Conservation (phyloP, 169 alveolate species). For the Plasmodium sp. region DNA sequence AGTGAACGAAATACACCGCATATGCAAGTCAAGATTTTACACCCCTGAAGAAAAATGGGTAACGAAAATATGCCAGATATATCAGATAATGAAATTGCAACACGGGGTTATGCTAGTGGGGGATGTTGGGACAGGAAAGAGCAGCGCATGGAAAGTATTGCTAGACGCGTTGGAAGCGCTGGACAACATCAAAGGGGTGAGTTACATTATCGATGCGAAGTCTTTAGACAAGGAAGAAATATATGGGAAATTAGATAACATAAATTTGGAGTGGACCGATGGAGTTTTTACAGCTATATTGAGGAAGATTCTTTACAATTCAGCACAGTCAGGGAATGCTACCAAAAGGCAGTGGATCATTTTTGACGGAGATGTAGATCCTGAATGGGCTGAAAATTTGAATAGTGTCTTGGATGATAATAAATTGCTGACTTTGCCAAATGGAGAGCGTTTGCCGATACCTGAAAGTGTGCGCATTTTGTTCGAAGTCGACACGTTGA, state of each 20-base stretch:
- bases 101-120: slow-evolving; percentile 99
- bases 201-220: slow-evolving; percentile 95
- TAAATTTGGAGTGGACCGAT: slow-evolving; percentile 98
- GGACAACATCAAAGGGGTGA: slow-evolving; percentile 93
- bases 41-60: slow-evolving; percentile 90
- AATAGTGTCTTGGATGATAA: slow-evolving; percentile 99
- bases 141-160: slow-evolving; percentile 88
- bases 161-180: slow-evolving; percentile 93
- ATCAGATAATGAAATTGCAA: slow-evolving; percentile 94
- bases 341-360: slow-evolving; percentile 96
- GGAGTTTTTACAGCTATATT: slow-evolving; percentile 97
- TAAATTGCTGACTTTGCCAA: slow-evolving; percentile 96
- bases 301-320: slow-evolving; percentile 75
- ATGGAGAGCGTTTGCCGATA: slow-evolving; percentile 97
- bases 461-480: slow-evolving; percentile 90
- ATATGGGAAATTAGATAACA: slow-evolving; percentile 95
- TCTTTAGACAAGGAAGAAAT: slow-evolving; percentile 92
- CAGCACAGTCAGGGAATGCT: slow-evolving; percentile 72
- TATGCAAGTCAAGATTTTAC: slow-evolving; percentile 89
- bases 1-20: slow-evolving; percentile 86
- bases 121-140: slow-evolving; percentile 97
- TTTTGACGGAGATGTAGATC: slow-evolving; percentile 99
- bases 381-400: slow-evolving; percentile 99
- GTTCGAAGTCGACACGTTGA: slow-evolving; percentile 95
- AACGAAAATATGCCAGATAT: slow-evolving; percentile 92